Evolutionary conservation across 148 eudicot genomes (phyloP).

Genomic region (Simmondsia chinensis): DNA sequence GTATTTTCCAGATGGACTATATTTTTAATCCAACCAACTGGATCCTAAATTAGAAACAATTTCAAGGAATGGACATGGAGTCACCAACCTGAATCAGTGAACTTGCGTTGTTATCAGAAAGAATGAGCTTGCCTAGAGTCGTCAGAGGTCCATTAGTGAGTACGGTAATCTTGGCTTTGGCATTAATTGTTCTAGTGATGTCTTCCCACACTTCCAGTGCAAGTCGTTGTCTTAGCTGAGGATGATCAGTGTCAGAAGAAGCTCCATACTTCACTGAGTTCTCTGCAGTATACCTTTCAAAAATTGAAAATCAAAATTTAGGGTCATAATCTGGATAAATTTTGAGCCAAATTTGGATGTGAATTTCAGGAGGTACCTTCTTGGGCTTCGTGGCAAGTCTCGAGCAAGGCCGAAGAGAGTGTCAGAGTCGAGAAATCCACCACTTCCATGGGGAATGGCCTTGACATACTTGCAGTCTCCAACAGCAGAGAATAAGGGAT

Average conservation of each 20-base stretch:
- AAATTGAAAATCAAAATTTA: no score
- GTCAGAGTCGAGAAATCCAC: conserved; percentile 86
- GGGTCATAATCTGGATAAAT: no score
- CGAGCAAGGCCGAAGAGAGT: conserved; percentile 81
- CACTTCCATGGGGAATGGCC: conserved; percentile 83
- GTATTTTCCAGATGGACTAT: no score
- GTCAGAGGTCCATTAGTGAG: conserved; percentile 80
- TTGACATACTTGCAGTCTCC: conserved; percentile 72
- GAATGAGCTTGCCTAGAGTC: conserved; percentile 52
- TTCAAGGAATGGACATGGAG: background rate
- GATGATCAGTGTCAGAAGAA: conserved; percentile 58
- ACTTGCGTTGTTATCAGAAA: conserved; percentile 31
- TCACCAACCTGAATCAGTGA: conserved; percentile 37
- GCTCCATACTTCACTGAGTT: conserved; percentile 58
- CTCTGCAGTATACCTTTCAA: conserved; percentile 78
- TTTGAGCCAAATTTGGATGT: no score
- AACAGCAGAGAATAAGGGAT: conserved; percentile 30
- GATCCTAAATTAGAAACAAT: background rate
- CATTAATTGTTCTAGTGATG: conserved; percentile 28
- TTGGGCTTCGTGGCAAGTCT: conserved; percentile 65
- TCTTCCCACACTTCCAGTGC: conserved; percentile 69
- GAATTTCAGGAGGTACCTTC: no score
- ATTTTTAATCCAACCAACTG: background rate
- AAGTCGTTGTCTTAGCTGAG: conserved; percentile 59
- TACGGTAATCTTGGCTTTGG: conserved; percentile 39